These are phyloP conservation scores for Chytriomyces sp. DNA, from an alignment of 192 early-diverging fungal genomes.

Conservation along the genomic window DNA sequence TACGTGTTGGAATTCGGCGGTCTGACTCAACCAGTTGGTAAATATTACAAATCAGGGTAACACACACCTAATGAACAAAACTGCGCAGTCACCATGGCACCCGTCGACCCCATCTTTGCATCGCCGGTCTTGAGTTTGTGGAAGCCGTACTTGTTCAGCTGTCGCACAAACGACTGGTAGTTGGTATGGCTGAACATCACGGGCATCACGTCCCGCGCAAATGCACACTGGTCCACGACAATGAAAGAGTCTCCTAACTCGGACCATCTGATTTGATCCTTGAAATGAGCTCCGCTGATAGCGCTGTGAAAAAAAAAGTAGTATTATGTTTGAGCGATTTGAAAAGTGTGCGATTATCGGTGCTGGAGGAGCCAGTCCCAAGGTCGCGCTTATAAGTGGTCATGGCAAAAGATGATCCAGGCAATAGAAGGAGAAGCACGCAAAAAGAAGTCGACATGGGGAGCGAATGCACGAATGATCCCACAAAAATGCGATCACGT, in stretches of 20 bases:
- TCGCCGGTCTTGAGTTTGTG: slow-evolving; percentile 62
- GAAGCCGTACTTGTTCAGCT: slow-evolving; percentile 83
- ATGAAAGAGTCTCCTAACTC: slow-evolving; percentile 28
- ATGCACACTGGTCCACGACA: slow-evolving; percentile 32
- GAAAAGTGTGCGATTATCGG: no score
- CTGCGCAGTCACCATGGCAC: slow-evolving; percentile 1
- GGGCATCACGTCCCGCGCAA: slow-evolving; percentile 38
- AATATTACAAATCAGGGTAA: neutral
- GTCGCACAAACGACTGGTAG: slow-evolving; percentile 43
- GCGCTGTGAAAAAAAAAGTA: no score
- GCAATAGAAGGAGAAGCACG: no score
- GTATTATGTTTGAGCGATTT: no score
- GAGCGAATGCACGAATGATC: no score
- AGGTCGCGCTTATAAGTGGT: no score
- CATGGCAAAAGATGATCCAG: no score
- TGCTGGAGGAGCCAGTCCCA: no score
- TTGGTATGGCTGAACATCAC: slow-evolving; percentile 3
- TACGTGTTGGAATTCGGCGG: slow-evolving; percentile 18
- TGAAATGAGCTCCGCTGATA: no score
- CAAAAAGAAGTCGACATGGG: no score
- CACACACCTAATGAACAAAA: neutral
- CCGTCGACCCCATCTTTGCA: slow-evolving; percentile 45
- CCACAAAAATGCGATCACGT: no score
- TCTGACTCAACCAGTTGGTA: neutral
- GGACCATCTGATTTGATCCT: slow-evolving; percentile 29